phyloP scores from a whole-genome alignment of 768 basidiomycete genomes.

The Auricularia sp. region DNA sequence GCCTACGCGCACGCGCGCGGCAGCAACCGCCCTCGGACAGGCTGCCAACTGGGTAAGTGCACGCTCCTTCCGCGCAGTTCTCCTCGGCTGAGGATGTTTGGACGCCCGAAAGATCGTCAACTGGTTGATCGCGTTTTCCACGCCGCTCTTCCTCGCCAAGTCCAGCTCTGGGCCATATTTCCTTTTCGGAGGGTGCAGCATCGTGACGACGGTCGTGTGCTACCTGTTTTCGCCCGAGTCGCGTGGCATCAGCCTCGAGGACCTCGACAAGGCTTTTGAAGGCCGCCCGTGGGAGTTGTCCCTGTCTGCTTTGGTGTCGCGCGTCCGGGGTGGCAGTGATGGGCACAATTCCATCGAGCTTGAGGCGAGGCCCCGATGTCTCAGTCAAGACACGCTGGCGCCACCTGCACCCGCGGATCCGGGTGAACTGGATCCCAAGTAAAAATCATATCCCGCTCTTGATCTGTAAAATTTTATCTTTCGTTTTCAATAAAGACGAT shows the following conservation, averaged over 20 bases:
- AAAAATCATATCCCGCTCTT: no score
- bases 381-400: no score
- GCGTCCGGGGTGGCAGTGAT: background rate
- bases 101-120: constrained; percentile 27
- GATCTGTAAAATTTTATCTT: no score
- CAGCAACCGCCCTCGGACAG: constrained; percentile 32
- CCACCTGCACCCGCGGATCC: no score
- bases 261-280: constrained; percentile 30
- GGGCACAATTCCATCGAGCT: background rate
- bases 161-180: constrained; percentile 40
- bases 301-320: background rate
- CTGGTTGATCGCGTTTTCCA: constrained; percentile 35
- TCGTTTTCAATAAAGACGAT: no score
- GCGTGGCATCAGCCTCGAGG: constrained; percentile 34
- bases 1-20: constrained; percentile 36
- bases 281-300: constrained; percentile 3
- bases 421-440: no score
- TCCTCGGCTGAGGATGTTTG: constrained; percentile 4
- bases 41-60: constrained; percentile 32
- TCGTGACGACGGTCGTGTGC: constrained; percentile 30
- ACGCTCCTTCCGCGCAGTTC: background rate
- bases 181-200: constrained; percentile 31
- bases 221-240: constrained; percentile 35
- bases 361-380: background rate
- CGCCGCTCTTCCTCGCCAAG: constrained; percentile 35